Evolutionary conservation across 768 basidiomycete genomes (phyloP).

Genomic region (Tricholoma saponaceum): DNA sequence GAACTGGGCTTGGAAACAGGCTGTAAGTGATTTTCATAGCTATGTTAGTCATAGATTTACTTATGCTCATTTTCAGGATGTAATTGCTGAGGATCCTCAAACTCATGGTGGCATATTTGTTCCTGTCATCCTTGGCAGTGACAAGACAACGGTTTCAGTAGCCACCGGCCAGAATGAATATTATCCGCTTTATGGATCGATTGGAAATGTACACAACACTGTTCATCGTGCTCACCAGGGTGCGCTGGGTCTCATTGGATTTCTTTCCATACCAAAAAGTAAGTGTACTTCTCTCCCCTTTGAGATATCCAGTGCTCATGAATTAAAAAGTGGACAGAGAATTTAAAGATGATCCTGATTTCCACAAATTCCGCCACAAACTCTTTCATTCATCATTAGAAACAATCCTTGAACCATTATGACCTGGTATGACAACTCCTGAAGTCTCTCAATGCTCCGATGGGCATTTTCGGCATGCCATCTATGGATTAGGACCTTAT

Average conservation of each 20-base stretch:
- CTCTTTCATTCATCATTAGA: slow-evolving; percentile 26
- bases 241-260: slow-evolving; percentile 1
- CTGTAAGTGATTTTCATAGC: slow-evolving; percentile 5
- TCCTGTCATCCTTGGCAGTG: slow-evolving; percentile 23
- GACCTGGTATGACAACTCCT: slow-evolving; percentile 23
- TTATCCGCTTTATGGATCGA: slow-evolving; percentile 29
- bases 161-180: slow-evolving; percentile 33
- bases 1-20: slow-evolving; percentile 23
- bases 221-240: slow-evolving; percentile 3
- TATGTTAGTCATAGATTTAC: not conserved
- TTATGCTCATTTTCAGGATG: slow-evolving; percentile 3
- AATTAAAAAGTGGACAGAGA: slow-evolving; percentile 11
- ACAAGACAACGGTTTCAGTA: slow-evolving; percentile 31
- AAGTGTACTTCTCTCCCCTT: not conserved
- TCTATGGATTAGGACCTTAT: slow-evolving; percentile 29
- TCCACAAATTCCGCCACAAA: slow-evolving; percentile 23
- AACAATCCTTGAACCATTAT: slow-evolving; percentile 17
- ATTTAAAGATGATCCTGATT: slow-evolving; percentile 12
- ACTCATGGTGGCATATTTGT: slow-evolving; percentile 23
- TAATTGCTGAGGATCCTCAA: slow-evolving; percentile 9
- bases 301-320: not conserved
- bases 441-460: slow-evolving; percentile 23
- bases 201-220: slow-evolving; percentile 15
- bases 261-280: slow-evolving; percentile 13
- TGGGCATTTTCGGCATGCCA: slow-evolving; percentile 21